A percentile compares a stretch with the other conserved stretches of the same genome.
phyloP scores from a whole-genome alignment of 2,329 filamentous ascomycete genomes.

The Elsinoe necatrix region DNA sequence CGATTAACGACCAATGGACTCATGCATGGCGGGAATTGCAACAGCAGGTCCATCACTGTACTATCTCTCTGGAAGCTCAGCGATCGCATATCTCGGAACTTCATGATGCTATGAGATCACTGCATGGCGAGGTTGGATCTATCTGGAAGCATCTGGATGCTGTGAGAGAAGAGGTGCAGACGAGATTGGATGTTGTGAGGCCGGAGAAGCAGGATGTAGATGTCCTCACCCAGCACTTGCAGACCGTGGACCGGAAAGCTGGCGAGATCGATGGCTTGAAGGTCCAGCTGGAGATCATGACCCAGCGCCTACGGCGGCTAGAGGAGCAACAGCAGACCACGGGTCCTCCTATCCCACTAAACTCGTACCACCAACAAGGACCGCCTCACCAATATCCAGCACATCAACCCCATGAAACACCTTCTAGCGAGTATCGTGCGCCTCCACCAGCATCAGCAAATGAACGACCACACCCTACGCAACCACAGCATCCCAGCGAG shows the following conservation, averaged over 20 bases:
- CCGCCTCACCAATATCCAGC: constrained; percentile 17
- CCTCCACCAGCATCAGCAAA: constrained; percentile 2
- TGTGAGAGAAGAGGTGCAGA: constrained; percentile 30
- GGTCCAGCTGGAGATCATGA: constrained; percentile 41
- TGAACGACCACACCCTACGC: neutral
- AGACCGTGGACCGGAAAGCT: constrained; percentile 34
- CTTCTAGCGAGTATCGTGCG: constrained; percentile 15
- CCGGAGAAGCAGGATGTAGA: constrained; percentile 34
- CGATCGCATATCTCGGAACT: constrained; percentile 34
- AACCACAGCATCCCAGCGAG: constrained; percentile 21
- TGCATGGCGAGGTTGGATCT: constrained; percentile 34
- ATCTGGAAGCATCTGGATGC: constrained; percentile 30
- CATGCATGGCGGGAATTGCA: constrained; percentile 39
- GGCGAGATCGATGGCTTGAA: constrained; percentile 41
- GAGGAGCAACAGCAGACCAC: constrained; percentile 22
- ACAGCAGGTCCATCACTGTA: constrained; percentile 42
- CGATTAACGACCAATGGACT: constrained; percentile 26
- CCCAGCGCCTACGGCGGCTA: constrained; percentile 36
- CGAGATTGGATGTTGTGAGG: constrained; percentile 21
- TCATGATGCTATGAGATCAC: constrained; percentile 32
- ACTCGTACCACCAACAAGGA: constrained; percentile 20
- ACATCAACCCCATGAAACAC: constrained; percentile 16
- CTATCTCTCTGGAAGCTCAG: constrained; percentile 33
- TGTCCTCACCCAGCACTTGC: constrained; percentile 36
- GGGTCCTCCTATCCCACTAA: constrained; percentile 20